Evolutionary conservation across 345 rosid genomes (phyloP).

Genomic region (Gossypium raimondii): DNA sequence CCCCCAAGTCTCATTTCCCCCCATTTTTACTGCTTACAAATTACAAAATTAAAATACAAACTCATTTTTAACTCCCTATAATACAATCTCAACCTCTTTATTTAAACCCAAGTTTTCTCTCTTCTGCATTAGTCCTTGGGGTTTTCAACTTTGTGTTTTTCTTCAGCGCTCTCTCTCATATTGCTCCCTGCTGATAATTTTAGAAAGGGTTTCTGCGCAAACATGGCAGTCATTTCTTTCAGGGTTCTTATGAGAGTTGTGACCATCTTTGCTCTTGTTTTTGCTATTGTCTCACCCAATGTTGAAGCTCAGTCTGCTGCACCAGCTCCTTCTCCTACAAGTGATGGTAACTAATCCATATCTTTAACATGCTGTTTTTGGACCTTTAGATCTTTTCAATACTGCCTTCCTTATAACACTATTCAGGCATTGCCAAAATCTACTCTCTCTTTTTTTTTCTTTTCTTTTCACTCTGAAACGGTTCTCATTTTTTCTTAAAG

Average conservation of each 20-base stretch:
- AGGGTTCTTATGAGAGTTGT: conserved; percentile 22
- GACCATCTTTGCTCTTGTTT: conserved; percentile 21
- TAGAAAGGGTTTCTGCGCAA: background rate
- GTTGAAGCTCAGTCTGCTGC: conserved; percentile 37
- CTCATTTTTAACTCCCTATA: background rate
- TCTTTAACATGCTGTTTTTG: background rate
- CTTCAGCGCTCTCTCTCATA: background rate
- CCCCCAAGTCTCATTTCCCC: background rate
- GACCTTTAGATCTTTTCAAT: background rate
- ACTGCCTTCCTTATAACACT: too few species aligned
- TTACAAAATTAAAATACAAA: background rate
- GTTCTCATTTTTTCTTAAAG: background rate
- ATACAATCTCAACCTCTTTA: background rate
- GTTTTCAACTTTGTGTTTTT: background rate
- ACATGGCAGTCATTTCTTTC: conserved; percentile 13
- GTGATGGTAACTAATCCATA: conserved; percentile 42
- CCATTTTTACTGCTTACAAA: background rate
- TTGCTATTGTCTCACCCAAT: conserved; percentile 33
- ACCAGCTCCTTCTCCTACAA: conserved; percentile 62
- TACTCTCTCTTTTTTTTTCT: too few species aligned
- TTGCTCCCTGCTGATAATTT: background rate
- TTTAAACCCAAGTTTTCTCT: background rate
- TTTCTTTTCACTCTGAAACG: background rate
- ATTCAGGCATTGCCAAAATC: too few species aligned
- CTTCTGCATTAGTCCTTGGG: background rate